phyloP scores from a whole-genome alignment of 177 flowering plant species.

The Vitis hybrid region DNA sequence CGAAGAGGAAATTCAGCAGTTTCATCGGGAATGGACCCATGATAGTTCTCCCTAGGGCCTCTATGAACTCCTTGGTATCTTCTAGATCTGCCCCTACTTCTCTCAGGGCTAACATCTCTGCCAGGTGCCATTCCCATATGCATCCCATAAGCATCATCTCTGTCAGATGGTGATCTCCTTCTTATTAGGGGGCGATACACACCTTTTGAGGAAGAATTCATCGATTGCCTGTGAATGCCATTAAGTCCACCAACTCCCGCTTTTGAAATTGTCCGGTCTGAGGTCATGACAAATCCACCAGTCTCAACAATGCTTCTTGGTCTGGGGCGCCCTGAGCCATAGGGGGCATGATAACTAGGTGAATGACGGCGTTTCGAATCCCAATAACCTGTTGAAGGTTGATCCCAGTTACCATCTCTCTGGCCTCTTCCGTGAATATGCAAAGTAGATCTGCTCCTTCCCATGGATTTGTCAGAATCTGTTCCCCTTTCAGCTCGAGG shows the following conservation, averaged over 20 bases:
- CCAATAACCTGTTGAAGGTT: constrained; percentile 32
- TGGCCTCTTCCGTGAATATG: constrained; percentile 40
- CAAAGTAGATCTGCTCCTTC: constrained; percentile 34
- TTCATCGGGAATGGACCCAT: constrained; percentile 33
- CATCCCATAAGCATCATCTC: constrained; percentile 39
- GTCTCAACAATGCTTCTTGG: constrained; percentile 34
- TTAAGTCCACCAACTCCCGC: constrained; percentile 23
- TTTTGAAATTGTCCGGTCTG: constrained; percentile 33
- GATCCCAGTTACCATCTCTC: constrained; percentile 27
- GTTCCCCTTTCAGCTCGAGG: constrained; percentile 27
- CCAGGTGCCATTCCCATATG: constrained; percentile 22
- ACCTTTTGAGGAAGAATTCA: constrained; percentile 22
- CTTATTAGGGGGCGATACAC: constrained; percentile 27
- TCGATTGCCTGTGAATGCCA: constrained; percentile 20
- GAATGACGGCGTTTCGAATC: constrained; percentile 35
- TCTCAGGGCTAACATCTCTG: constrained; percentile 36
- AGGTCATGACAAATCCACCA: constrained; percentile 26
- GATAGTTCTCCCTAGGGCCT: constrained; percentile 41
- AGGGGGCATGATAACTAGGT: constrained; percentile 34
- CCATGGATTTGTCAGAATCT: constrained; percentile 30
- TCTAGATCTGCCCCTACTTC: constrained; percentile 38
- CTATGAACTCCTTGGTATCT: constrained; percentile 38
- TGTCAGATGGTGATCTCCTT: constrained; percentile 43
- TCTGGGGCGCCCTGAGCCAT: constrained; percentile 26
- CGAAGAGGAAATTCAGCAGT: constrained; percentile 28